phyloP scores from a whole-genome alignment of 2,329 filamentous ascomycete genomes.

The Fulvia fulva region DNA sequence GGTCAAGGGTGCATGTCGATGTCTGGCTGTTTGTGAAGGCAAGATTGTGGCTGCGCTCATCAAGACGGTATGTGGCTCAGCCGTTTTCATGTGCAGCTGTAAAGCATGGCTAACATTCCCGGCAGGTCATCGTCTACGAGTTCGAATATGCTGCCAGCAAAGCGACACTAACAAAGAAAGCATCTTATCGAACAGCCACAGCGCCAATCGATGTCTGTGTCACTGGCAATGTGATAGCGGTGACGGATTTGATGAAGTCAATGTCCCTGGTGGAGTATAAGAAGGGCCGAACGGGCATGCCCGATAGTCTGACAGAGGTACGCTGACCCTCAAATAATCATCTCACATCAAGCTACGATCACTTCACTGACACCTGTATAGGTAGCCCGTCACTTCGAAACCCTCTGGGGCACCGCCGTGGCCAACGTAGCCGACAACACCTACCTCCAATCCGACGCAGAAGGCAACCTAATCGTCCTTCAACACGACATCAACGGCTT shows the following conservation, averaged over 20 bases:
- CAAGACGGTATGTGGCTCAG: conserved; percentile 63
- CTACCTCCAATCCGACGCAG: conserved; percentile 79
- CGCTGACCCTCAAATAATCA: background rate
- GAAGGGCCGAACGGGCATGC: conserved; percentile 49
- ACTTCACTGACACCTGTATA: background rate
- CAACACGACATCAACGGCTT: conserved; percentile 68
- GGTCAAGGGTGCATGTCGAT: conserved; percentile 76
- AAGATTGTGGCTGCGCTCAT: conserved; percentile 82
- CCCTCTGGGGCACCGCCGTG: conserved; percentile 76
- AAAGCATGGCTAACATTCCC: background rate
- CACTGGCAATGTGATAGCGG: conserved; percentile 69
- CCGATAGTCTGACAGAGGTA: conserved; percentile 62
- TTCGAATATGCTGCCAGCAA: conserved; percentile 51
- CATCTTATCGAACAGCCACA: conserved; percentile 75
- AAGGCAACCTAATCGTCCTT: conserved; percentile 84
- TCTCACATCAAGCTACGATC: background rate
- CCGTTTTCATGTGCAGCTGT: conserved; percentile 13
- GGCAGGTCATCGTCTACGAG: conserved; percentile 56
- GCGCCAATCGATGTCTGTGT: conserved; percentile 79
- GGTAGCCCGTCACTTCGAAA: conserved; percentile 72
- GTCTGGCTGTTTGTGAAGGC: conserved; percentile 68
- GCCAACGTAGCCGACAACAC: conserved; percentile 66
- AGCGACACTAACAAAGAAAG: conserved; percentile 62
- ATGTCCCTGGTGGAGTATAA: conserved; percentile 72
- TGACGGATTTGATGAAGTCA: conserved; percentile 93